A percentile compares a stretch with the other conserved stretches of the same genome.
Evolutionary conservation across 805 yeast species (phyloP).

Genomic region (Candida railenensis): DNA sequence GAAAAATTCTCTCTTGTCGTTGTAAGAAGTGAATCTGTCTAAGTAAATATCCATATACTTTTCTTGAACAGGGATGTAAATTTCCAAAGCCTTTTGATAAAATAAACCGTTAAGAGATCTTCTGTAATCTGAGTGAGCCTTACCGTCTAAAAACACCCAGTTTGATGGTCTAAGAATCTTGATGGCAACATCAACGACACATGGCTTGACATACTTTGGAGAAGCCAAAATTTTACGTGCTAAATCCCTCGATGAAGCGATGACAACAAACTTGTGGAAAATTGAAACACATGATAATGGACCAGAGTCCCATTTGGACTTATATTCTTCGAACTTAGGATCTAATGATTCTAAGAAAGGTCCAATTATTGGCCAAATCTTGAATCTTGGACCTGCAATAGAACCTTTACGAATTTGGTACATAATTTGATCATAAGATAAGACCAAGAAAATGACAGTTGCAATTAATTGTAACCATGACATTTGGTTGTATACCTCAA

Average conservation of each 20-base stretch:
- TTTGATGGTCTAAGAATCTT: constrained; percentile 92
- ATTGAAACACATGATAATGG: constrained; percentile 95
- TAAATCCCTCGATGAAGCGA: constrained; percentile 84
- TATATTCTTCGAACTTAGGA: constrained; percentile 93
- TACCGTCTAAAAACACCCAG: constrained; percentile 98
- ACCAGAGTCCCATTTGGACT: constrained; percentile 93
- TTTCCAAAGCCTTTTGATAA: constrained; percentile 77
- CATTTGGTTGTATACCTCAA: constrained; percentile 19
- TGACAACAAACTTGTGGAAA: constrained; percentile 95
- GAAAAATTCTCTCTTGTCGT: constrained; percentile 77
- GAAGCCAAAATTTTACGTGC: constrained; percentile 84
- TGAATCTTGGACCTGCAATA: constrained; percentile 86
- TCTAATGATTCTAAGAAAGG: constrained; percentile 92
- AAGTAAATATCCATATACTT: constrained; percentile 79
- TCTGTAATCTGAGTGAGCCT: constrained; percentile 92
- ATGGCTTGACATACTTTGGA: constrained; percentile 89
- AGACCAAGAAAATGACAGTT: constrained; percentile 44
- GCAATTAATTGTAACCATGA: constrained; percentile 56
- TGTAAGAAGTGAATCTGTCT: constrained; percentile 59
- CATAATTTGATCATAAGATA: constrained; percentile 72
- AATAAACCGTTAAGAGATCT: constrained; percentile 86
- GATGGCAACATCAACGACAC: constrained; percentile 96
- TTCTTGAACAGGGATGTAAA: constrained; percentile 84
- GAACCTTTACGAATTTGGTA: constrained; percentile 81
- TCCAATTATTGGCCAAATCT: constrained; percentile 93